Evolutionary conservation across 225 moss, liverwort and hornwort genomes (phyloP).

Genomic region (Straminergon stramineum): DNA sequence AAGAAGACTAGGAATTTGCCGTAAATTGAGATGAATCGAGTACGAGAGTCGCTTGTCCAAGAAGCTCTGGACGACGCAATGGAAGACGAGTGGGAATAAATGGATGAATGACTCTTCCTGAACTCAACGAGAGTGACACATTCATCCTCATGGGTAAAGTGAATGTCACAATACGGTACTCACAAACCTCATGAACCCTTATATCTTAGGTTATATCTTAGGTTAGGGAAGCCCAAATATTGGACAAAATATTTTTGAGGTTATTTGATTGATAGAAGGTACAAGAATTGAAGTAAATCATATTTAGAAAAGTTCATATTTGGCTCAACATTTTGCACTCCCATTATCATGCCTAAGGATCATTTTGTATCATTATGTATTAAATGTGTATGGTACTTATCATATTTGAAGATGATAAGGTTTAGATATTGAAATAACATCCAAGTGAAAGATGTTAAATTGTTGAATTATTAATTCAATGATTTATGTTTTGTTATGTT

Average conservation of each 20-base stretch:
- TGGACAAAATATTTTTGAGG: not conserved
- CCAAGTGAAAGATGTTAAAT: not conserved
- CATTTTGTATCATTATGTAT: too few relatives aligned
- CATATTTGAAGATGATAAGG: not conserved
- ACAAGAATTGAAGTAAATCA: not conserved
- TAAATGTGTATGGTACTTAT: not conserved
- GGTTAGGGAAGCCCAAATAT: not conserved
- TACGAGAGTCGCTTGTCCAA: not conserved
- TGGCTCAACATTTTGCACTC: rapidly evolving
- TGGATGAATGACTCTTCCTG: not conserved
- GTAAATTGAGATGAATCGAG: not conserved
- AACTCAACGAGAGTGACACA: not conserved
- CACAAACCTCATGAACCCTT: not conserved
- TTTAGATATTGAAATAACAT: not conserved
- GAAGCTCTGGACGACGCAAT: not conserved
- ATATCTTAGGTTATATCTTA: too few relatives aligned
- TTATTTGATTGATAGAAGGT: not conserved
- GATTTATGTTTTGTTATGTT: not conserved
- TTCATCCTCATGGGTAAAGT: not conserved
- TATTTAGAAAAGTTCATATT: not conserved
- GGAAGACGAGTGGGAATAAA: not conserved
- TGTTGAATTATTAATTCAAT: not conserved
- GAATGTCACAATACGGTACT: not conserved
- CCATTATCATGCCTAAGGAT: not conserved
- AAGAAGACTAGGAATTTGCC: too few relatives aligned